Base-by-base conservation (phyloP, 2,329 filamentous ascomycete genomes). In the Clonostachys chloroleuca region DNA sequence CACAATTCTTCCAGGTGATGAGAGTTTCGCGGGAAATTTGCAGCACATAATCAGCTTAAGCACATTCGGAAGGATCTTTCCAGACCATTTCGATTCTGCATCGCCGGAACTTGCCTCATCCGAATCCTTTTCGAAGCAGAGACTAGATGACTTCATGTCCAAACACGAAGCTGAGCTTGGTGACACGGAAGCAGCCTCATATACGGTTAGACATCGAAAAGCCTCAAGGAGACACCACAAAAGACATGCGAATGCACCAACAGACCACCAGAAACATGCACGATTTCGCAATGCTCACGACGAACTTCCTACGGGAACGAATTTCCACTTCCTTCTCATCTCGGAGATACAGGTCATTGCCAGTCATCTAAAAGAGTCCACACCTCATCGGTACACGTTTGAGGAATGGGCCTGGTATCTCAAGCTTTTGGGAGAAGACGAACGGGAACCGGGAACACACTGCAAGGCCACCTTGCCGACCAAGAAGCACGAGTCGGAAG, bases 321-420 rank as follows among this genome's bases (percentile, higher is more conserved):
- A 81, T 14, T 79, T 84, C 34, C 78, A 80, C 42, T 73, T 84
- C 35, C 70, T 91, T 5, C 82, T 96, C 10, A 81, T 88, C 3
- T 75, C 82, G 34, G 84, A 87, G 52, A 94, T 96, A 47, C 73
- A 80, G 13, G 73, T 72, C 24, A 80, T 89, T 1, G 81, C 82
- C 2, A 49, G 51, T n/a, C 70, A 78, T 43, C 81, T 94, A 58
- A 69, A 87, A 34, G 77, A 79, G 16, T 64, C 71, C 41, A 65
- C 74, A 5, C 75, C 79, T 3, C 83, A 83, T 47, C 77, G 75
- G 46, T 96, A 96, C 61, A 75, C 72, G 0, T 96, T 91, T 52
- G 83, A 91, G 54, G 86, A 95, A 60, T 95, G 91, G 92, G 86
- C 87, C 0, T 88, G 89, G 70, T 94, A 89, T 56, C 84, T 92